These are phyloP conservation scores for Mucor irregularis DNA, from an alignment of 371 early-diverging fungal genomes.

Conservation along the genomic window DNA sequence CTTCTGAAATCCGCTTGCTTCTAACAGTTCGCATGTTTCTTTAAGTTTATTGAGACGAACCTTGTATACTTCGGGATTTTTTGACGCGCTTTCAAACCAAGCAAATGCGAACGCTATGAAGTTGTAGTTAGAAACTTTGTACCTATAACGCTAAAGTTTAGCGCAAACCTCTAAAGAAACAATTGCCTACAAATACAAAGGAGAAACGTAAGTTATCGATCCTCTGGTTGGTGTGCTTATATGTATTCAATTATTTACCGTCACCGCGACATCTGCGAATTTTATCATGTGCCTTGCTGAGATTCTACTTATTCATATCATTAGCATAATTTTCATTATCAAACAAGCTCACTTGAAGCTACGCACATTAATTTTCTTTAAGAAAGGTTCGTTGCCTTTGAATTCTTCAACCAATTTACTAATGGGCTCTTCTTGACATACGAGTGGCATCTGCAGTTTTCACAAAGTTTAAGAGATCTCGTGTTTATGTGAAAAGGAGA, in stretches of 20 bases:
- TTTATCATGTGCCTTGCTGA: slow-evolving; percentile 47
- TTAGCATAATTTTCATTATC: not conserved
- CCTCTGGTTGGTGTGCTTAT: too few species aligned
- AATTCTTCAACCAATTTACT: slow-evolving; percentile 56
- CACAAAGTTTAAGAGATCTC: too few species aligned
- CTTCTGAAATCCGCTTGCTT: slow-evolving; percentile 55
- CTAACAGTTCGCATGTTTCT: slow-evolving; percentile 48
- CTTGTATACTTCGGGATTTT: slow-evolving; percentile 26
- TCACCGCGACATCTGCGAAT: slow-evolving; percentile 72
- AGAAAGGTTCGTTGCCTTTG: slow-evolving; percentile 54
- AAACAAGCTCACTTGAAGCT: not conserved
- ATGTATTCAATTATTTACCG: slow-evolving; percentile 41
- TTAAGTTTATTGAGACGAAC: slow-evolving; percentile 43
- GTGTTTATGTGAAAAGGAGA: too few species aligned
- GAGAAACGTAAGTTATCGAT: too few species aligned
- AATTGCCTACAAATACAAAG: slow-evolving; percentile 52
- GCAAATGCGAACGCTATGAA: slow-evolving; percentile 65
- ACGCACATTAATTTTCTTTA: slow-evolving; percentile 56
- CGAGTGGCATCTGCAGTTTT: slow-evolving; percentile 56
- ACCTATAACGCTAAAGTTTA: not conserved
- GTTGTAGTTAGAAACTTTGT: not conserved
- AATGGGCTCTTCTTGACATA: slow-evolving; percentile 54
- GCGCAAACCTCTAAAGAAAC: slow-evolving; percentile 69
- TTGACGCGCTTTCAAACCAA: slow-evolving; percentile 64
- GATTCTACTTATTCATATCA: slow-evolving; percentile 40